phyloP scores from a whole-genome alignment of 192 early-diverging fungal species.

The Entomortierella lignicola region DNA sequence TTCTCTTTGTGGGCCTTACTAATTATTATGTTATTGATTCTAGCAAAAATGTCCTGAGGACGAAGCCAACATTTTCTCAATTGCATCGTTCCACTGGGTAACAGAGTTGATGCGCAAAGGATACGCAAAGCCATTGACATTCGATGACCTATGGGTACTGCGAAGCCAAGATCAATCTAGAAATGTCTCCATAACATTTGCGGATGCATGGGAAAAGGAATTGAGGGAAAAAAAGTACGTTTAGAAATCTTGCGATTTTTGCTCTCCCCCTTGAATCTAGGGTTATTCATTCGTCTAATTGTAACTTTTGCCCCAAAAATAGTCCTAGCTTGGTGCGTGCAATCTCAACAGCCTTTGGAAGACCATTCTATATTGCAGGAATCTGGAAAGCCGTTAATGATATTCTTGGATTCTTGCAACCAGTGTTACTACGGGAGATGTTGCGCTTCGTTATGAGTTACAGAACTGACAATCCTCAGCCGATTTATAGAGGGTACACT shows the following conservation, averaged over 20 bases:
- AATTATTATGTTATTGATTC: no score
- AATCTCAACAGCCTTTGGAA: slow-evolving; percentile 68
- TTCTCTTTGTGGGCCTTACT: no score
- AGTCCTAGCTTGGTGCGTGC: slow-evolving; percentile 82
- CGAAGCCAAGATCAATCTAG: slow-evolving; percentile 67
- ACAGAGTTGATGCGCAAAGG: slow-evolving; percentile 85
- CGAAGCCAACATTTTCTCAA: slow-evolving; percentile 85
- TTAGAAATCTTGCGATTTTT: no score
- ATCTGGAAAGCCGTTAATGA: slow-evolving; percentile 86
- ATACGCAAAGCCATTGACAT: slow-evolving; percentile 74
- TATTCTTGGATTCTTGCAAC: slow-evolving; percentile 81
- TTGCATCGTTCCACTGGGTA: slow-evolving; percentile 92
- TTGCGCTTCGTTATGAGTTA: slow-evolving; percentile 74
- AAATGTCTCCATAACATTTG: slow-evolving; percentile 72
- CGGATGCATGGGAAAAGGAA: slow-evolving; percentile 77
- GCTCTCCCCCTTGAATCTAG: no score
- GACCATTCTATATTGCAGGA: slow-evolving; percentile 75
- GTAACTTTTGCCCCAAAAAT: background rate
- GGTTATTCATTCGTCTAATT: background rate
- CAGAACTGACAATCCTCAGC: slow-evolving; percentile 63
- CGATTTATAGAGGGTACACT: slow-evolving; percentile 77
- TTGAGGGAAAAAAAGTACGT: slow-evolving; percentile 61
- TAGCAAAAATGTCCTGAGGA: slow-evolving; percentile 76
- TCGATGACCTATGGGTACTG: slow-evolving; percentile 80
- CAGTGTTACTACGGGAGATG: slow-evolving; percentile 79